These are phyloP conservation scores for Yamagishiella unicocca DNA, from an alignment of 139 green algal genomes.

Conservation along the genomic window DNA sequence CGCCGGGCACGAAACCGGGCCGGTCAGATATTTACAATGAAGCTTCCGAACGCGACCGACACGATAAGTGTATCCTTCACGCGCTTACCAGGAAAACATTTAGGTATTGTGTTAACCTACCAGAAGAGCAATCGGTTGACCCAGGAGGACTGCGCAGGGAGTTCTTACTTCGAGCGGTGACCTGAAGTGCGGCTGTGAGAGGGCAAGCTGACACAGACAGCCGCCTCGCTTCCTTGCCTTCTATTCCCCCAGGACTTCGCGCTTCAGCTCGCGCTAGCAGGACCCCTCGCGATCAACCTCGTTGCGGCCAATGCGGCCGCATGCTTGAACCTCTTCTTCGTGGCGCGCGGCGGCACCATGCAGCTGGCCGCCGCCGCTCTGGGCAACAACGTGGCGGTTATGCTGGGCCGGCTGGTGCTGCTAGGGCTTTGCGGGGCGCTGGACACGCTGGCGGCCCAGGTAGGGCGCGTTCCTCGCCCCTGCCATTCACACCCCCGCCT, in stretches of 20 bases:
- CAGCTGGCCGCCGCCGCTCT: conserved; percentile 39
- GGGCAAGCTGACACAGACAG: too few species aligned
- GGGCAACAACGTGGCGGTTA: conserved; percentile 49
- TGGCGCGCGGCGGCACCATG: conserved; percentile 22
- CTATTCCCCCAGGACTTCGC: conserved; percentile 12
- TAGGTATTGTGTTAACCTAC: too few species aligned
- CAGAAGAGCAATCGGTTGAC: too few species aligned
- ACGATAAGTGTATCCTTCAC: too few species aligned
- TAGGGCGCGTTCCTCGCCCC: conserved; percentile 1
- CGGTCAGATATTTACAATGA: too few species aligned
- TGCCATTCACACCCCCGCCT: neutral
- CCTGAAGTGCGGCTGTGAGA: too few species aligned
- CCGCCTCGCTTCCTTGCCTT: too few species aligned
- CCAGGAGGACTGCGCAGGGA: too few species aligned
- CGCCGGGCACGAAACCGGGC: too few species aligned
- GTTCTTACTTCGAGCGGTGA: too few species aligned
- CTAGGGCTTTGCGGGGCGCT: conserved; percentile 49
- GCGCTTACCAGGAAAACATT: too few species aligned
- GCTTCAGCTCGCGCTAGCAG: conserved; percentile 7
- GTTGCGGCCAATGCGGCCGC: conserved; percentile 5
- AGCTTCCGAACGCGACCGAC: too few species aligned
- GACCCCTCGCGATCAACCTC: conserved; percentile 8
- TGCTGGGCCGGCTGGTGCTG: conserved; percentile 41
- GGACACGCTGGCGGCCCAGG: conserved; percentile 51
- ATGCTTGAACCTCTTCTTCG: conserved; percentile 38